phyloP scores from a whole-genome alignment of 75 land plant genomes.

The Pinus taeda region DNA sequence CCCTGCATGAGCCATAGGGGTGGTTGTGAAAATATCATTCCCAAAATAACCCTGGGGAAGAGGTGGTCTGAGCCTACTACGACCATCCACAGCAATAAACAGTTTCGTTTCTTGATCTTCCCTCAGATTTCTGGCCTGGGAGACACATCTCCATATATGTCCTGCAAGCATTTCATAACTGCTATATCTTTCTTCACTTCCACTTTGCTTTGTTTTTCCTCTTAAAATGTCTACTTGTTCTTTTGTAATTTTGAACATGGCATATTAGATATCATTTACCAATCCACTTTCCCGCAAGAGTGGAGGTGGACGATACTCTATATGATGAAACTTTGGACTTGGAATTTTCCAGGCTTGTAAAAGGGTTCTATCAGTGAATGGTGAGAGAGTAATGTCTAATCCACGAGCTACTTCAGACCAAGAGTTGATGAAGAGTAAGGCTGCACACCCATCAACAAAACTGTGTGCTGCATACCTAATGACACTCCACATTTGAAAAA shows the following conservation, averaged over 20 bases:
- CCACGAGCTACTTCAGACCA: constrained; percentile 65
- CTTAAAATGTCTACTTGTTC: neutral
- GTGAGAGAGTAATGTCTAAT: constrained; percentile 17
- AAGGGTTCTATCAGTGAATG: constrained; percentile 55
- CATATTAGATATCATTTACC: neutral
- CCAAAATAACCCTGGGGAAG: constrained; percentile 54
- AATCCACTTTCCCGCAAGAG: neutral
- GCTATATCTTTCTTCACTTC: constrained; percentile 16
- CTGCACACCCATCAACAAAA: constrained; percentile 50
- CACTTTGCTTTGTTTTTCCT: constrained; percentile 10
- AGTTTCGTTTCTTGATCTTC: constrained; percentile 43
- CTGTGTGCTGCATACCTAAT: constrained; percentile 55
- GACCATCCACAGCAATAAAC: constrained; percentile 51
- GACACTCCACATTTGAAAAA: constrained; percentile 9
- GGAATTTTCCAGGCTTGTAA: constrained; percentile 44
- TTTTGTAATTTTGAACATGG: neutral
- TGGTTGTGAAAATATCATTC: constrained; percentile 53
- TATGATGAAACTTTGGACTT: constrained; percentile 34
- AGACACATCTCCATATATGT: constrained; percentile 58
- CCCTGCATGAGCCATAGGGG: constrained; percentile 37
- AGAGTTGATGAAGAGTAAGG: constrained; percentile 56
- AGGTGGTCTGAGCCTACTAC: constrained; percentile 31
- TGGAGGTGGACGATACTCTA: constrained; percentile 51
- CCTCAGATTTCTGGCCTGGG: constrained; percentile 26
- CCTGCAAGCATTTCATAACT: constrained; percentile 48